Base-by-base conservation (phyloP, 371 early-diverging fungal genomes). In the Mortierella sp. region DNA sequence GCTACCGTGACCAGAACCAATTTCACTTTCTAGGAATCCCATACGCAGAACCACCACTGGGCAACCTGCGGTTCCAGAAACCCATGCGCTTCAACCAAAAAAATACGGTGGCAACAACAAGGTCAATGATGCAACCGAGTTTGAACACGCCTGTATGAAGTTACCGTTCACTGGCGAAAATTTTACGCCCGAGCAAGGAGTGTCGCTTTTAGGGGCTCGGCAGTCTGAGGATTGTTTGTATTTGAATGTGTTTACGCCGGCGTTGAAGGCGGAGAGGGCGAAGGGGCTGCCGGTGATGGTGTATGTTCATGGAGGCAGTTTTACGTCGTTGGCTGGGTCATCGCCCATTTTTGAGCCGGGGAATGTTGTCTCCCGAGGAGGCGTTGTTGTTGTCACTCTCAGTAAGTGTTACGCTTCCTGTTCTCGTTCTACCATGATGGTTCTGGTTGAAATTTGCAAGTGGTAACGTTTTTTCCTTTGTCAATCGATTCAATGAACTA, bases 191-290 rank as follows among this genome's bases (percentile, higher is more conserved):
- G 46, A 74, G 16, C 24, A 48, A 41, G 38, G 48, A 4, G 12
- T 27, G 7, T 10, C 0, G 21, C 0, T 70, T 6, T 41, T 70
- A 35, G 77, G 80, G 0, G 80, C 77, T 3, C 4, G 35, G 0
- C 32, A 74, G 48, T 80, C 80, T 5, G 91, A 91, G 76, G 89
- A 89, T 73, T 91, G 92, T 56, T 74, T 91, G 48, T 87, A 80
- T 55, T 70, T 91, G 56, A 90, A 90, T 74, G 83, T 91, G 3
- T 90, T 74, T 65, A 89, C 88, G 12, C 89, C 89, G 3, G 55
- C 72, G 12, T 18, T 85, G 63, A 78, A 79, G 70, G 35, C 71
- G 0, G 29, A 63, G 0, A 35, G 41, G 1, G 68, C 49, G 41
- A 63, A 79, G 54, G 88, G 89, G 6, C 54, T 91, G 7, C 81